These are phyloP conservation scores for Populus pruinosa DNA, from an alignment of 345 rosid species.

Conservation along the genomic window DNA sequence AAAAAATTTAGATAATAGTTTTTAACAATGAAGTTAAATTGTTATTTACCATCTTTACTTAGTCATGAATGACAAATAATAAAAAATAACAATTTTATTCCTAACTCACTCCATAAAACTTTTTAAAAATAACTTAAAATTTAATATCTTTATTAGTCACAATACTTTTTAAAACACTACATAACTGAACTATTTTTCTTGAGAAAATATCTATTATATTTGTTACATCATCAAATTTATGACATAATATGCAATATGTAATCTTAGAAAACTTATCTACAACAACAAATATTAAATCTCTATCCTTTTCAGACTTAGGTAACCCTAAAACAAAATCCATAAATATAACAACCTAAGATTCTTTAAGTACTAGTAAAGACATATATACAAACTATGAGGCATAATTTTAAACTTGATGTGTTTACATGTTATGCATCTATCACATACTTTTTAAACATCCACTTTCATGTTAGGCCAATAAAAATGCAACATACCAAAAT, in stretches of 20 bases:
- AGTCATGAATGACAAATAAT: no score
- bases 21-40: no score
- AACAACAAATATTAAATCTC: neutral
- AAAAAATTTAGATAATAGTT: no score
- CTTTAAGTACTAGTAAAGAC: neutral
- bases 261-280: neutral
- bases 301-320: neutral
- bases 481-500: neutral
- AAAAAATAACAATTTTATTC: no score
- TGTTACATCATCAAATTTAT: neutral
- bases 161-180: neutral
- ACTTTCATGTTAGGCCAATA: neutral
- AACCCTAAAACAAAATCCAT: neutral
- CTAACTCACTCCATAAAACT: neutral
- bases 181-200: neutral
- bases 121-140: neutral
- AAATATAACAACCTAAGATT: neutral
- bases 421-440: neutral
- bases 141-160: neutral
- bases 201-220: neutral
- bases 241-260: no score
- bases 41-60: no score
- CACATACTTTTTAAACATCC: neutral
- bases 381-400: neutral
- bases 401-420: neutral